phyloP scores from a whole-genome alignment of 2,329 filamentous ascomycete genomes.

The Neofusicoccum ribis region DNA sequence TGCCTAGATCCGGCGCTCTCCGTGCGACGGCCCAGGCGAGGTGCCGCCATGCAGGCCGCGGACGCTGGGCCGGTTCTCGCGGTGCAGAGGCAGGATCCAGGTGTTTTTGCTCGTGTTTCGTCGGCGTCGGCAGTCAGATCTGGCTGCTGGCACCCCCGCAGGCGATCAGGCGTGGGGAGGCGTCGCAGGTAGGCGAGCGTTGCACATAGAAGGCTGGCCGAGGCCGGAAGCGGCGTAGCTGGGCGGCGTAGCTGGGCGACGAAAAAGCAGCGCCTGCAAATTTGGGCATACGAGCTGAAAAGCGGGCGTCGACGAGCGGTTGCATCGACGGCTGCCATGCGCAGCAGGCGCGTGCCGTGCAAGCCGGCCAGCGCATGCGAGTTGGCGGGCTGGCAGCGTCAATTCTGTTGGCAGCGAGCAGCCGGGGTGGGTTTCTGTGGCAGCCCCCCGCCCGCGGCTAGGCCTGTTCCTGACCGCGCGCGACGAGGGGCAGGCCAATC shows the following conservation, averaged over 20 bases:
- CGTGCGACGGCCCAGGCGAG: not conserved
- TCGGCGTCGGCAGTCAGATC: not conserved
- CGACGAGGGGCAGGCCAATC: not conserved
- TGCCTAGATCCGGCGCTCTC: not conserved
- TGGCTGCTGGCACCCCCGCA: not conserved
- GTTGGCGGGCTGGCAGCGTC: not conserved
- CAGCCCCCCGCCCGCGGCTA: not conserved
- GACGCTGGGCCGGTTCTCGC: not conserved
- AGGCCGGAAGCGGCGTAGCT: not conserved
- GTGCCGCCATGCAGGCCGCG: not conserved
- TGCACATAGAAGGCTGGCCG: not conserved
- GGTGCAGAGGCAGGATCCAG: not conserved
- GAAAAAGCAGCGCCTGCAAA: not conserved
- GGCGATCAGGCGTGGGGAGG: not conserved
- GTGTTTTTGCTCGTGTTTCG: not conserved
- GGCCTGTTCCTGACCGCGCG: slow-evolving; percentile 3
- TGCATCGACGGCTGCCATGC: not conserved
- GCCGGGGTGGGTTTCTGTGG: not conserved
- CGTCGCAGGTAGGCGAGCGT: not conserved
- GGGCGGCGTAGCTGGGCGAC: no score
- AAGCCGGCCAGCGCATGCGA: not conserved
- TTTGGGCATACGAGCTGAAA: not conserved
- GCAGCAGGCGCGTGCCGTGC: not conserved
- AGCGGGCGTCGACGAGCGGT: not conserved
- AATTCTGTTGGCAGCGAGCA: not conserved